phyloP scores from a whole-genome alignment of 73 alveolate genomes.

The Paramecium sonneborni region DNA sequence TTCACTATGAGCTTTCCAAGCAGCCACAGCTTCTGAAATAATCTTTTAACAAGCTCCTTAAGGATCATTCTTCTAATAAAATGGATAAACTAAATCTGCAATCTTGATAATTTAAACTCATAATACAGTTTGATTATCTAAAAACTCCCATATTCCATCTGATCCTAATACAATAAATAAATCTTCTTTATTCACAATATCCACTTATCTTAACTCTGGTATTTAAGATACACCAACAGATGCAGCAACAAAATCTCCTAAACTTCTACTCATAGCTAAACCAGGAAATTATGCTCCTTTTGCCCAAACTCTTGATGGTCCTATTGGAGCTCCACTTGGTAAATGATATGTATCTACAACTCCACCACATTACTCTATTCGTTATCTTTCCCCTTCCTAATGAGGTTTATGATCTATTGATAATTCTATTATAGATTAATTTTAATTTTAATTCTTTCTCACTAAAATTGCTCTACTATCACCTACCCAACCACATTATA shows the following conservation, averaged over 20 bases:
- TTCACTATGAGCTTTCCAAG: conserved; percentile 9
- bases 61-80: conserved; percentile 32
- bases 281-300: conserved; percentile 74
- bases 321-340: conserved; percentile 68
- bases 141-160: conserved; percentile 47
- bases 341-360: conserved; percentile 29
- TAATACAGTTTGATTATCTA: not conserved
- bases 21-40: not conserved
- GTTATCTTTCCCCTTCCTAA: not conserved
- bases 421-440: not conserved
- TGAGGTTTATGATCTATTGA: conserved; percentile 56
- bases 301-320: conserved; percentile 76
- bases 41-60: conserved; percentile 42
- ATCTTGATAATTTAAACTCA: not conserved
- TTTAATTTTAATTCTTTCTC: not conserved
- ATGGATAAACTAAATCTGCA: conserved; percentile 11
- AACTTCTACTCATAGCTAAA: conserved; percentile 75
- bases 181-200: not conserved
- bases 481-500: conserved; percentile 43
- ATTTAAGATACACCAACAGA: conserved; percentile 67
- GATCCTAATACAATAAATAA: conserved; percentile 14
- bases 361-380: conserved; percentile 50
- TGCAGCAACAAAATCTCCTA: conserved; percentile 74
- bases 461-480: conserved; percentile 47
- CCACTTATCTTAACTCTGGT: not conserved